Base-by-base conservation (phyloP, 139 green algal species). In the Mychonastes homosphaera region DNA sequence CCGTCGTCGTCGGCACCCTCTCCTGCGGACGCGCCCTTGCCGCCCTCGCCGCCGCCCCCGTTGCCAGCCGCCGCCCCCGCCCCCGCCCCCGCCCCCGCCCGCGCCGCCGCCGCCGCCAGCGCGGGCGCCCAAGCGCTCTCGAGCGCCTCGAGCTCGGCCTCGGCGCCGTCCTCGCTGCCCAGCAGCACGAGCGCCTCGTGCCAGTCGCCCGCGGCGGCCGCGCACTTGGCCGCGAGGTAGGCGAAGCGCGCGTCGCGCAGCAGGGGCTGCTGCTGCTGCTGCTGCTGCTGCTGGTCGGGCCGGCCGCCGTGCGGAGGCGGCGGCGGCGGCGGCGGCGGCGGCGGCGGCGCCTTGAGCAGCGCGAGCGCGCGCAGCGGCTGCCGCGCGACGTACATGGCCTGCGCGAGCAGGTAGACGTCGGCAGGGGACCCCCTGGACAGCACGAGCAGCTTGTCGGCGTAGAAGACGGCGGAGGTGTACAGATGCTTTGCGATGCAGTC, bases 381-480 rank as follows among this genome's bases (percentile, higher is more conserved):
- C 23, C 69, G 62, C 33, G 53, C 72, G 7, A 81, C 64, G 56
- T 79, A 95, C 56, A 85, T 88, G 2, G 80, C 83, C 74, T 92
- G 79, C 0, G 83, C 84, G 0, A 97, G 69, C 4, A 87, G 66
- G 46, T 87, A 95, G 0, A 93, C 69, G 44, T 98, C 89, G 8
- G 51, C 75, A 3, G 77, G 71, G 0, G 58, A 62, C 24, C 63
- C 59, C 8, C 63, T 64, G 13, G 76, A 83, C 5, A 98, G 54
- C 0, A 75, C 86, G 1, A 88, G 76, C 9, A 97, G 72, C 74
- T 98, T 98, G 59, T 98, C 91, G 0, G 89, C 91, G 43, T 89
- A 96, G 56, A 98, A 98, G 1, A 85, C 73, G 0, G 90, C 91
- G 0, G 85, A 87, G 2, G 73, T 58, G 53, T 91, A 83, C 40